Percentiles rank a stretch among this genome's conserved stretches.
These are phyloP conservation scores for Chionographis japonica DNA, from an alignment of 106 monocot genomes.

Conservation along the genomic window DNA sequence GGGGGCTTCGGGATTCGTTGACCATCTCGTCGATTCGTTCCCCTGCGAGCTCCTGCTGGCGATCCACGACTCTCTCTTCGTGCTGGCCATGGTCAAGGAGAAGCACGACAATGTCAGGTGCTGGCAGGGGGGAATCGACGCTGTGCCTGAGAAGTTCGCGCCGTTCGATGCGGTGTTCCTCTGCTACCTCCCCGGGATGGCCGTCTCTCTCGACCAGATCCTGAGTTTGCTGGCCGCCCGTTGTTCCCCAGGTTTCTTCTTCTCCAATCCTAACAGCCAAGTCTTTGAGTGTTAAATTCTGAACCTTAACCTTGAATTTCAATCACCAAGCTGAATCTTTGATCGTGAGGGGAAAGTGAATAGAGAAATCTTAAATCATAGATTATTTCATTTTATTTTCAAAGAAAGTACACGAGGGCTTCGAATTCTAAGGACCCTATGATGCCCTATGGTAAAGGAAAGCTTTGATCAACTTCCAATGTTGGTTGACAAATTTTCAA, in stretches of 20 bases:
- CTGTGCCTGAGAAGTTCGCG: conserved; percentile 65
- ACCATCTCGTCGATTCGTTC: conserved; percentile 20
- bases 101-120: conserved; percentile 64
- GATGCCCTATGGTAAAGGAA: too few relatives aligned
- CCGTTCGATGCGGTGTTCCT: conserved; percentile 70
- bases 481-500: too few relatives aligned
- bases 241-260: conserved; percentile 56
- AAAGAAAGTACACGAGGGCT: too few relatives aligned
- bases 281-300: too few relatives aligned
- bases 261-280: neutral
- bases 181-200: conserved; percentile 89
- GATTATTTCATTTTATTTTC: too few relatives aligned
- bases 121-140: conserved; percentile 69
- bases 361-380: too few relatives aligned
- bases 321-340: too few relatives aligned
- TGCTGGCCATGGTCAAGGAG: conserved; percentile 65
- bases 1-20: conserved; percentile 31
- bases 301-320: too few relatives aligned
- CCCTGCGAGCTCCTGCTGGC: conserved; percentile 40
- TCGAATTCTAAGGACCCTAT: too few relatives aligned
- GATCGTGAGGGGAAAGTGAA: too few relatives aligned
- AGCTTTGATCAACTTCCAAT: too few relatives aligned
- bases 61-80: conserved; percentile 57
- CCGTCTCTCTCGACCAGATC: conserved; percentile 37
- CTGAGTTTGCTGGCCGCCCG: conserved; percentile 29